A percentile compares a stretch with the other conserved stretches of the same genome.
These are phyloP conservation scores for Torrubiella hemipterigena DNA, from an alignment of 2,329 filamentous ascomycete genomes.

Conservation along the genomic window DNA sequence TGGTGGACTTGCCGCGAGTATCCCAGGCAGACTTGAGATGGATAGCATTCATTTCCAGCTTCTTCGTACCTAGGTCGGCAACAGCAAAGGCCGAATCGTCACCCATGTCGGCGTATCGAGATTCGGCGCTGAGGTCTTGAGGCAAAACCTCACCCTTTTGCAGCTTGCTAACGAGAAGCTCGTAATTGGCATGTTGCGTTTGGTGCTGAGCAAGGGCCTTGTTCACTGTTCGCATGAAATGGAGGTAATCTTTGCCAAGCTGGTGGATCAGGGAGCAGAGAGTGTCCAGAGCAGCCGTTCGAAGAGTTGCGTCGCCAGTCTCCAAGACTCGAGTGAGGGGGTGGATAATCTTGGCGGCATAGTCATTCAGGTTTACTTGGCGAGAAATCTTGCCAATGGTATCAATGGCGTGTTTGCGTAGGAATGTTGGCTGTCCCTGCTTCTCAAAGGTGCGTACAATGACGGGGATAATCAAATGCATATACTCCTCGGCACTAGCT, in stretches of 20 bases:
- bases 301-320: slow-evolving; percentile 58
- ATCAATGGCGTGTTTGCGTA: slow-evolving; percentile 84
- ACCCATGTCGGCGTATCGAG: slow-evolving; percentile 62
- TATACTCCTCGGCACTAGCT: slow-evolving; percentile 92
- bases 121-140: slow-evolving; percentile 81
- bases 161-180: slow-evolving; percentile 81
- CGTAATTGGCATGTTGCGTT: slow-evolving; percentile 83
- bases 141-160: slow-evolving; percentile 93
- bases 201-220: slow-evolving; percentile 71
- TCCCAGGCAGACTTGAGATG: slow-evolving; percentile 97
- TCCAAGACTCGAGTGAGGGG: slow-evolving; percentile 75
- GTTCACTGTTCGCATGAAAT: slow-evolving; percentile 88
- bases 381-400: slow-evolving; percentile 88
- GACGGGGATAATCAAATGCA: slow-evolving; percentile 95
- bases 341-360: slow-evolving; percentile 91
- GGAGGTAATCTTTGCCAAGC: slow-evolving; percentile 85
- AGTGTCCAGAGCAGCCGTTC: slow-evolving; percentile 79
- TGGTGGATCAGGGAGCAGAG: slow-evolving; percentile 93
- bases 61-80: slow-evolving; percentile 82
- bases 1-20: slow-evolving; percentile 89
- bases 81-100: slow-evolving; percentile 73
- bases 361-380: slow-evolving; percentile 95
- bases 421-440: slow-evolving; percentile 62
- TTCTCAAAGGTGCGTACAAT: slow-evolving; percentile 93
- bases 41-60: slow-evolving; percentile 92